phyloP scores from a whole-genome alignment of 192 early-diverging fungal species.

The Gryganskiella cystojenkinii region DNA sequence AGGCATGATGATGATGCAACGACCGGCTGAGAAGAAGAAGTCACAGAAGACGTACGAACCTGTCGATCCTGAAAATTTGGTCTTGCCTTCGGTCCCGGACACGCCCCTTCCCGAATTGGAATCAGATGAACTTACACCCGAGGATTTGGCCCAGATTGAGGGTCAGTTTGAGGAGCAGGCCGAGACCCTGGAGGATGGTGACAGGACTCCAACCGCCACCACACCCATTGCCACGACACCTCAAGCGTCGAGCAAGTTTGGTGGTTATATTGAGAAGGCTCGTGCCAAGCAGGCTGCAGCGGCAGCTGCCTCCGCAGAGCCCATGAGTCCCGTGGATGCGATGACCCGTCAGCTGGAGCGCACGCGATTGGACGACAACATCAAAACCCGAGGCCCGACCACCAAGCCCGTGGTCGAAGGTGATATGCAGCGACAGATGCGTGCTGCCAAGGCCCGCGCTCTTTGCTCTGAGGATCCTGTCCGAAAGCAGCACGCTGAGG shows the following conservation, averaged over 20 bases:
- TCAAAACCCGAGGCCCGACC: constrained; percentile 9
- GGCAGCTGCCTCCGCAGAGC: constrained; percentile 7
- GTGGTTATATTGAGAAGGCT: constrained; percentile 27
- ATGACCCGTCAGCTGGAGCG: constrained; percentile 37
- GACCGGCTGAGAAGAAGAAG: constrained; percentile 9
- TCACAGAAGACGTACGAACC: constrained; percentile 15
- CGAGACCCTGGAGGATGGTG: background rate
- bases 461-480: constrained; percentile 32
- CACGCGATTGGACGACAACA: constrained; percentile 13
- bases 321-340: constrained; percentile 30
- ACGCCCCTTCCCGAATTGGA: constrained; percentile 31
- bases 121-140: background rate
- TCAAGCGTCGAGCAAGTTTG: constrained; percentile 21
- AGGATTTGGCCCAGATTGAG: background rate
- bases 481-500: constrained; percentile 42
- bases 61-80: constrained; percentile 22
- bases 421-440: constrained; percentile 22
- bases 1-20: constrained; percentile 34
- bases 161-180: background rate
- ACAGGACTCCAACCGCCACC: background rate
- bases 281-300: constrained; percentile 28
- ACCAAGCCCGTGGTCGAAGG: constrained; percentile 23
- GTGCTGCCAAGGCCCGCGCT: constrained; percentile 32
- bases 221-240: constrained; percentile 1
- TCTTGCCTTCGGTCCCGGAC: constrained; percentile 37